These are phyloP conservation scores for Strobilomyces confusus DNA, from an alignment of 768 basidiomycete genomes.

Conservation along the genomic window DNA sequence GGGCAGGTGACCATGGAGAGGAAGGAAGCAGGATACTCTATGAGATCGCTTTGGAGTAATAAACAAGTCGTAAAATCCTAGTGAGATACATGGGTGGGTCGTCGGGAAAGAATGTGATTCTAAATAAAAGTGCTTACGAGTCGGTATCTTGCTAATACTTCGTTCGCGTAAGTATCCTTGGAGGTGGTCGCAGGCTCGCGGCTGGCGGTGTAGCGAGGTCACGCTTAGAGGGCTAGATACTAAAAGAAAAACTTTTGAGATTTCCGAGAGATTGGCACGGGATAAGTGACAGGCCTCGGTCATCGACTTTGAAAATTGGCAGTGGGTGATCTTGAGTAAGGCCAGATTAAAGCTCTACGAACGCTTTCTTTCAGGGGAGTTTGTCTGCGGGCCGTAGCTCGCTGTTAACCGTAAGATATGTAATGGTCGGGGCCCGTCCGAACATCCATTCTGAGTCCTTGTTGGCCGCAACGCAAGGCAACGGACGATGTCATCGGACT, in stretches of 20 bases:
- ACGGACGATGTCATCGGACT: too few species aligned
- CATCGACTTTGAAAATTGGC: background rate
- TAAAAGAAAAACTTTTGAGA: background rate
- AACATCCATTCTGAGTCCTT: too few species aligned
- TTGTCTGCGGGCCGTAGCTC: background rate
- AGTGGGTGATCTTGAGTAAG: background rate
- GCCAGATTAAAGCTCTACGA: slow-evolving; percentile 11
- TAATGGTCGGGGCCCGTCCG: background rate
- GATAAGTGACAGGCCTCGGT: background rate
- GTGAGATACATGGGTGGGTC: background rate
- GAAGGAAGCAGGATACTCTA: slow-evolving; percentile 2
- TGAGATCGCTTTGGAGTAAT: background rate
- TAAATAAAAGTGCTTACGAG: background rate
- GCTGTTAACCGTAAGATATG: slow-evolving; percentile 2
- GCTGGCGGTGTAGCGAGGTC: background rate
- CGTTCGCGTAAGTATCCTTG: background rate
- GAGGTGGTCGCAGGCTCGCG: background rate
- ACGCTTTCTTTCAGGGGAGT: slow-evolving; percentile 8
- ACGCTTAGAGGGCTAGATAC: background rate
- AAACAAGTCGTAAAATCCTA: slow-evolving; percentile 9
- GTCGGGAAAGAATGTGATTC: background rate
- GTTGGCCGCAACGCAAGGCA: too few species aligned
- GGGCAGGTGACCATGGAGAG: slow-evolving; percentile 13
- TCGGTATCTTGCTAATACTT: background rate
- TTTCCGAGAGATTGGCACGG: background rate